A percentile compares a stretch with the other conserved stretches of the same genome.
Evolutionary conservation across 192 early-diverging fungal genomes (phyloP).

Genomic region (Coemansia sp.): DNA sequence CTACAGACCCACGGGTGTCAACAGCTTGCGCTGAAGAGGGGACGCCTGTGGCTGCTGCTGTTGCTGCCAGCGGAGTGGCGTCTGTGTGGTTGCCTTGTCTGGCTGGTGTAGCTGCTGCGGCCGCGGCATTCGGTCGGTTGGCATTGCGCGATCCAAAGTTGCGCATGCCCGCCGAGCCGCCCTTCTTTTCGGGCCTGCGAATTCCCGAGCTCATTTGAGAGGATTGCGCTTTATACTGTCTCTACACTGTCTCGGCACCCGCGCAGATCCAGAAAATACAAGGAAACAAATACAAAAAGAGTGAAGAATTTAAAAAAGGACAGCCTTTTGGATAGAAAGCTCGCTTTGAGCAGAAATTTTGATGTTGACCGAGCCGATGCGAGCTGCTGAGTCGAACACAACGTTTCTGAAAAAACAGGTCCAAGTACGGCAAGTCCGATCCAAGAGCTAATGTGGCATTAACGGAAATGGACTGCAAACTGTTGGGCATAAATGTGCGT

Average conservation of each 20-base stretch:
- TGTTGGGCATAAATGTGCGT: too few relatives aligned
- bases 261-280: background rate
- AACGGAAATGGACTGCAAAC: too few relatives aligned
- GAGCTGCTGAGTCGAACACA: background rate
- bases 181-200: conserved; percentile 14
- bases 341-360: too few relatives aligned
- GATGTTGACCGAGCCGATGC: too few relatives aligned
- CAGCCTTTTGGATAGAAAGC: background rate
- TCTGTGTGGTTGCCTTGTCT: background rate
- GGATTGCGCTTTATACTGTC: background rate
- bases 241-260: too few relatives aligned
- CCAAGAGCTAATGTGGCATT: background rate
- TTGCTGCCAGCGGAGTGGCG: conserved; percentile 21
- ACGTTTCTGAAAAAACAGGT: too few relatives aligned
- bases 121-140: background rate
- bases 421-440: conserved; percentile 2
- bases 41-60: conserved; percentile 15
- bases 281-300: background rate
- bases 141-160: conserved; percentile 5
- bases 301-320: background rate
- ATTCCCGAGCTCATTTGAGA: conserved; percentile 31
- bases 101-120: background rate
- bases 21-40: background rate
- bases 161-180: conserved; percentile 24
- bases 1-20: conserved; percentile 33